phyloP scores from a whole-genome alignment of 1,139 yeast genomes.

The Candida dubliniensis region DNA sequence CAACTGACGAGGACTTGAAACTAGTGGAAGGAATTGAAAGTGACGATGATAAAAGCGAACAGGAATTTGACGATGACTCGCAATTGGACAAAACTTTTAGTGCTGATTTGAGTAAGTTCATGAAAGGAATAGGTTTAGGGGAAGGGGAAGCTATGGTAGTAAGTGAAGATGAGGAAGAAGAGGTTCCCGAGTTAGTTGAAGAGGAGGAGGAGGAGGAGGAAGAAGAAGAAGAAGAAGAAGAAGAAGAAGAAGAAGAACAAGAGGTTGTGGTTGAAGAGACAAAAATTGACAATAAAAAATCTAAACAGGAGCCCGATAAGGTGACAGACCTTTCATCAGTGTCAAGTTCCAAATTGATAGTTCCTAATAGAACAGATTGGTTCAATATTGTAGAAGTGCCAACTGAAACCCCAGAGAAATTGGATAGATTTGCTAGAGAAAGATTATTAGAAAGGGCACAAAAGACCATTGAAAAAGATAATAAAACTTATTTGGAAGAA shows the following conservation, averaged over 20 bases:
- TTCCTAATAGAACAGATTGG: constrained; percentile 78
- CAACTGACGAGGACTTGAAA: constrained; percentile 63
- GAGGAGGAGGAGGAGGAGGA: constrained; percentile 21
- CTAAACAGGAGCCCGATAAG: constrained; percentile 31
- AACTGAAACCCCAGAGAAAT: constrained; percentile 41
- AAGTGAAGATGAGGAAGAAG: constrained; percentile 32
- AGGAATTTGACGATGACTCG: constrained; percentile 50
- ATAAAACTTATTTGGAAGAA: constrained; percentile 69
- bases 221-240: constrained; percentile 18
- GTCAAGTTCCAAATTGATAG: constrained; percentile 52
- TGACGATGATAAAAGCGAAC: constrained; percentile 60
- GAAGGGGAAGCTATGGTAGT: constrained; percentile 36
- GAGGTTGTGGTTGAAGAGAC: constrained; percentile 19
- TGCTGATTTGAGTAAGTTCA: constrained; percentile 61
- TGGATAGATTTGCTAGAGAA: constrained; percentile 51
- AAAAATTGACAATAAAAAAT: constrained; percentile 16
- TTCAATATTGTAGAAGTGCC: constrained; percentile 46
- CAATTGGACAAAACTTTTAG: constrained; percentile 50
- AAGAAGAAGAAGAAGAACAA: constrained; percentile 21
- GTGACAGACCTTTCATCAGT: constrained; percentile 56
- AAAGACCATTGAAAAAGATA: constrained; percentile 65
- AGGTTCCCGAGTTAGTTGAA: constrained; percentile 20
- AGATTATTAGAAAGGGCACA: constrained; percentile 68
- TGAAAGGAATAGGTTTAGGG: constrained; percentile 68
- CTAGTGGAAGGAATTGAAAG: constrained; percentile 45